phyloP scores from a whole-genome alignment of 805 yeast species.

The Candida xiaguanensis region DNA sequence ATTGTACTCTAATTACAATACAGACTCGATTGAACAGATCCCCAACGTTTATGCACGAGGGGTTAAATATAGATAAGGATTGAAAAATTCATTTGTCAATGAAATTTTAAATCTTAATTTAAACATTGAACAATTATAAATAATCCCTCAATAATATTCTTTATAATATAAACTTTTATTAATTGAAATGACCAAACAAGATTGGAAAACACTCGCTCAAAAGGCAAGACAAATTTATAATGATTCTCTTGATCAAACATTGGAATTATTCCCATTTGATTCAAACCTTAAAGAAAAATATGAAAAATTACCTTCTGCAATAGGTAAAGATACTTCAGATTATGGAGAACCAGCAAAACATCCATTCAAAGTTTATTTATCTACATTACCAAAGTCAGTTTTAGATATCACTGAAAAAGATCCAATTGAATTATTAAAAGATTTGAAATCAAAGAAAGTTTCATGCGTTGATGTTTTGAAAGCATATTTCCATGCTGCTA shows the following conservation, averaged over 20 bases:
- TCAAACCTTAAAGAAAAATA: conserved; percentile 8
- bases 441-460: conserved; percentile 11
- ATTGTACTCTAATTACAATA: too few species aligned
- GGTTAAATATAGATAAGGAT: neutral
- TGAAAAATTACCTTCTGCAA: conserved; percentile 16
- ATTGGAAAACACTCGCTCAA: conserved; percentile 16
- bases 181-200: conserved; percentile 17
- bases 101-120: neutral
- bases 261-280: conserved; percentile 18
- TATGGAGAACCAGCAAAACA: conserved; percentile 18
- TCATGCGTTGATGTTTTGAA: conserved; percentile 16
- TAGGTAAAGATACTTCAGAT: conserved; percentile 14
- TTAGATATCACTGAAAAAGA: conserved; percentile 16
- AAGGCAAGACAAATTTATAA: conserved; percentile 13
- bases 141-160: neutral
- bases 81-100: neutral
- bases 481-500: conserved; percentile 17
- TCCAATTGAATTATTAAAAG: conserved; percentile 14
- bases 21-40: too few species aligned
- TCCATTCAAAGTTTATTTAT: conserved; percentile 15
- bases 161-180: conserved; percentile 12
- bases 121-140: neutral
- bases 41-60: conserved; percentile 4
- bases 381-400: conserved; percentile 12
- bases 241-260: conserved; percentile 14